These are phyloP conservation scores for Thalassiosira mediterranea DNA, from an alignment of 352 stramenopile species.

Conservation along the genomic window DNA sequence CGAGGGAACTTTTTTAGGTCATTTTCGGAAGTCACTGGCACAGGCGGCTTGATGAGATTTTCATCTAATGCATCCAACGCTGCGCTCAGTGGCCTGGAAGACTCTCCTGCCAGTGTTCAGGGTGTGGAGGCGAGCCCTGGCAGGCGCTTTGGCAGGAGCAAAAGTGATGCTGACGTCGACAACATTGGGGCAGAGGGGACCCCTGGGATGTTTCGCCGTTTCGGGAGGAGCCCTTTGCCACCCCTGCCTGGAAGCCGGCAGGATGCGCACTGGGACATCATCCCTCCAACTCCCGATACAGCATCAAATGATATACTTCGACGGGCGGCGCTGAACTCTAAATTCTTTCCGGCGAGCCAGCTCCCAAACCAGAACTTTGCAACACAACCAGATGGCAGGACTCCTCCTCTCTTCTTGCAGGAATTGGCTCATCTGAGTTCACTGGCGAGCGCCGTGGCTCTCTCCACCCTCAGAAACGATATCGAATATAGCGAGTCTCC, in stretches of 20 bases:
- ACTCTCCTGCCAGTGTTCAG: too few relatives aligned
- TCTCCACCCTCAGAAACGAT: conserved; percentile 61
- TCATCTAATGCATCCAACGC: too few relatives aligned
- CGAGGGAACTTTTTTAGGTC: too few relatives aligned
- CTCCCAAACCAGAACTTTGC: conserved; percentile 41
- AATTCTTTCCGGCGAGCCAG: conserved; percentile 22
- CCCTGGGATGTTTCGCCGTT: too few relatives aligned
- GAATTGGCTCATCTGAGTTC: conserved; percentile 55
- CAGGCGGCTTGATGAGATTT: too few relatives aligned
- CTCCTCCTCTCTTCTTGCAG: conserved; percentile 57
- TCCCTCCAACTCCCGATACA: background rate
- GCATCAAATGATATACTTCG: conserved; percentile 6
- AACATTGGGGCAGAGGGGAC: too few relatives aligned
- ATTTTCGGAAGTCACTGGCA: too few relatives aligned
- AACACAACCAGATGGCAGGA: conserved; percentile 20
- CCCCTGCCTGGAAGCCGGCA: conserved; percentile 1
- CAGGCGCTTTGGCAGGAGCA: too few relatives aligned
- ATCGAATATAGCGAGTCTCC: conserved; percentile 38
- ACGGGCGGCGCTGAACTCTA: conserved; percentile 1
- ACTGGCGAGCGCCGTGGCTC: conserved; percentile 46
- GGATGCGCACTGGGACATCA: conserved; percentile 14
- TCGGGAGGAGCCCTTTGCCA: background rate
- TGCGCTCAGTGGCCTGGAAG: too few relatives aligned
- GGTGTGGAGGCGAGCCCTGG: too few relatives aligned
- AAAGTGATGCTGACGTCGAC: too few relatives aligned